Base-by-base conservation (phyloP, 306 rosid genomes). In the Gynostemma pentaphyllum region DNA sequence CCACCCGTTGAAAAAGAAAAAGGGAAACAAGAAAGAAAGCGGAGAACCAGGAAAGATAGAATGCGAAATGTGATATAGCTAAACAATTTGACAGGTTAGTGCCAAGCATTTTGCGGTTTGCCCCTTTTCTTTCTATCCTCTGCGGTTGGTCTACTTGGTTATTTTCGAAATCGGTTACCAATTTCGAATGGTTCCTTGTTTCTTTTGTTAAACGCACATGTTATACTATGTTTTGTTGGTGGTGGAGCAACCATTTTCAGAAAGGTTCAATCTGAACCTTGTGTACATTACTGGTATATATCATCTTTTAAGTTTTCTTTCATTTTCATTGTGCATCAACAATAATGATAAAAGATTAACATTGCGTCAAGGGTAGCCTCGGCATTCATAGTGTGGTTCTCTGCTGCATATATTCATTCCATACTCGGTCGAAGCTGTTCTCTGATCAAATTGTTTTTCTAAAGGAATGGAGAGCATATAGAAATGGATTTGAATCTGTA, bases 231-330 rank as follows among this genome's bases (percentile, higher is more conserved):
- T 61, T 40, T 23, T 61, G 23, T 61, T 36, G 36, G 49, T 22
- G 0, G 32, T 61, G 66, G 36, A 7, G 36, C 66, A 40, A 23
- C 49, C 49, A n/a, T 8, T 54, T 13, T 7, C 28, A 54, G 42
- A 30, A n/a, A 28, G 42, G 62, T 54, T 54, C 15, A 2, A 54
- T 39, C 49, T 6, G 21, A 60, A 60, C 32, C 7, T 36, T 59
- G 48, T 60, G 65, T 60, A 60, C 48, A 36, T 37, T 61, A 61
- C 14, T 40, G 49, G 66, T 61, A 40, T 61, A 61, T 61, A 15
- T 24, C 65, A 60, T 60, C 49, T 60, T 61, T 27, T 37, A n/a
- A n/a, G 49, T 61, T 60, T 29, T 61, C 32, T 14, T 32, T 32
- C 36, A 14, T 22, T 40, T 32, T 32, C 37, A 2, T 32, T 40